phyloP scores from a whole-genome alignment of 805 yeast species.

The Candida sonorensis region DNA sequence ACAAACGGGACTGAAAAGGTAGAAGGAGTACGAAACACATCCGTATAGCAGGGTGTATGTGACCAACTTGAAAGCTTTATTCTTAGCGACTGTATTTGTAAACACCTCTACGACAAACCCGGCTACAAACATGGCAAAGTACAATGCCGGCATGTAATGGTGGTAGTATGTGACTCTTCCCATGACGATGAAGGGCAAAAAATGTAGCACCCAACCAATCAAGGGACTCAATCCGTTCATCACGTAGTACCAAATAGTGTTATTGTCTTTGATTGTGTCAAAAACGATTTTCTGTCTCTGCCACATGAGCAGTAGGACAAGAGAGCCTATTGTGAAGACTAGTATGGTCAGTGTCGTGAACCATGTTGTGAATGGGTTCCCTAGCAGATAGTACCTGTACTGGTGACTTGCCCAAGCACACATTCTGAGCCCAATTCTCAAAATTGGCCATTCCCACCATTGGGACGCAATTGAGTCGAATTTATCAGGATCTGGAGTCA shows the following conservation, averaged over 20 bases:
- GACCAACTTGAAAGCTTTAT: conserved; percentile 17
- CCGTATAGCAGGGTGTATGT: conserved; percentile 36
- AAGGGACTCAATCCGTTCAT: conserved; percentile 76
- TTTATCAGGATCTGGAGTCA: conserved; percentile 70
- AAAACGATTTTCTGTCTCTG: conserved; percentile 61
- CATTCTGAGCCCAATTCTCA: conserved; percentile 65
- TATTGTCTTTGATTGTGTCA: neutral
- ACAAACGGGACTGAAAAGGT: conserved; percentile 54
- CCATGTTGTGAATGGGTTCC: conserved; percentile 63
- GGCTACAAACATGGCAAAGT: conserved; percentile 59
- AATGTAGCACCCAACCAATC: conserved; percentile 78
- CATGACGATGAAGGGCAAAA: conserved; percentile 70
- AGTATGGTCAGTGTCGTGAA: conserved; percentile 45
- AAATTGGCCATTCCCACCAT: conserved; percentile 84
- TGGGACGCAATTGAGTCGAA: conserved; percentile 62
- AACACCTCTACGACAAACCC: conserved; percentile 47
- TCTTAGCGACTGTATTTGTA: conserved; percentile 24
- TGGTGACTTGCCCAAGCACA: conserved; percentile 58
- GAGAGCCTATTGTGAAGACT: no score
- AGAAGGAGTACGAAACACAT: conserved; percentile 45
- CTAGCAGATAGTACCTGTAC: conserved; percentile 58
- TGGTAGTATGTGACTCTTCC: conserved; percentile 83
- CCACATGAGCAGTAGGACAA: conserved; percentile 42
- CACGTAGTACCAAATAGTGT: conserved; percentile 14
- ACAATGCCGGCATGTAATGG: conserved; percentile 79